These are phyloP conservation scores for Cymbopogon flexuosus DNA, from an alignment of 202 grass and related monocot genomes.

Conservation along the genomic window DNA sequence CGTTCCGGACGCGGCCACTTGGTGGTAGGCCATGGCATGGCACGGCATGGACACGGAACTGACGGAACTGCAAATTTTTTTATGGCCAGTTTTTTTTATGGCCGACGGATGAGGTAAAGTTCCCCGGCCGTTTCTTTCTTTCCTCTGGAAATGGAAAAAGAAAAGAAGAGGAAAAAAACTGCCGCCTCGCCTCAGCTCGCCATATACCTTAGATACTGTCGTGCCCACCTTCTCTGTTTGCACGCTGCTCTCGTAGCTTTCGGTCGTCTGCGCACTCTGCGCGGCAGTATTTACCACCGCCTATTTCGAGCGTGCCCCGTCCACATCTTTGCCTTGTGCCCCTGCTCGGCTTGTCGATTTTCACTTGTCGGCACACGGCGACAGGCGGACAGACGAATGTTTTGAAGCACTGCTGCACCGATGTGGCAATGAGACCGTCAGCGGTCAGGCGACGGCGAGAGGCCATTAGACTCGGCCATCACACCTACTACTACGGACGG, in stretches of 20 bases:
- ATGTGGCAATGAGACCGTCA: background rate
- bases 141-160: background rate
- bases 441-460: too few relatives aligned
- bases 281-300: background rate
- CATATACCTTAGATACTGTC: conserved; percentile 13
- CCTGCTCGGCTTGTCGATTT: conserved; percentile 1
- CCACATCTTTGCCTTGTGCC: background rate
- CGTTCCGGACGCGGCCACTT: background rate
- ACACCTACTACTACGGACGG: background rate
- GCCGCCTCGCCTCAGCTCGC: background rate
- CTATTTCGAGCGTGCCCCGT: conserved; percentile 20
- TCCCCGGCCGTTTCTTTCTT: background rate
- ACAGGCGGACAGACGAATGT: conserved; percentile 26
- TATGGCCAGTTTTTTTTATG: background rate
- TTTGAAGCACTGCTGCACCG: background rate
- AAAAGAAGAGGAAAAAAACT: too few relatives aligned
- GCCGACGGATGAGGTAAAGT: background rate
- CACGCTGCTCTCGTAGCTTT: background rate
- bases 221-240: conserved; percentile 22
- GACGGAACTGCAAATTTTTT: background rate
- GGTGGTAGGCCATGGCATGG: background rate
- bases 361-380: conserved; percentile 22
- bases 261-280: background rate
- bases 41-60: background rate
- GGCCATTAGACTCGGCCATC: conserved; percentile 1